Percentiles rank a stretch among this genome's conserved stretches.
Evolutionary conservation across 208 protist species (phyloP).

Genomic region (Tritrichomonas musculus): DNA sequence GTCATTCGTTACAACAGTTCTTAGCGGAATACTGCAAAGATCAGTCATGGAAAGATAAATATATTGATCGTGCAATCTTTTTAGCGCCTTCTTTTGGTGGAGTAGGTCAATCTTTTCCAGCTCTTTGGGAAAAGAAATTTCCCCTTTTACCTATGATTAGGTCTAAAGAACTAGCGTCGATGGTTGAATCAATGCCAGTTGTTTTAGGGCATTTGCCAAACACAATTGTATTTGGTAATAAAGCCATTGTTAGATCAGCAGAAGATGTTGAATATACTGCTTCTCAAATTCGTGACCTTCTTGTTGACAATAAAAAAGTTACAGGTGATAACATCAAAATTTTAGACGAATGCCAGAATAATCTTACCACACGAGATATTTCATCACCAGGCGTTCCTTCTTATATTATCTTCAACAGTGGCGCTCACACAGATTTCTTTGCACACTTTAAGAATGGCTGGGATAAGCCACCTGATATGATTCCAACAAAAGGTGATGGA

Average conservation of each 20-base stretch:
- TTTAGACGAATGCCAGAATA: too few relatives aligned
- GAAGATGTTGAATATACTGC: not conserved
- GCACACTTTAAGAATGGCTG: not conserved
- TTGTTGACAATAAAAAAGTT: not conserved
- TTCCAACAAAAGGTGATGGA: not conserved
- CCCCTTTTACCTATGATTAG: not conserved
- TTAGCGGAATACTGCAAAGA: not conserved
- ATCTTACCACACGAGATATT: not conserved
- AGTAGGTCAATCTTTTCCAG: not conserved
- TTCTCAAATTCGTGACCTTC: not conserved
- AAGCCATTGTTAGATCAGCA: not conserved
- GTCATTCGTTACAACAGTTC: not conserved
- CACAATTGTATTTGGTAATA: not conserved
- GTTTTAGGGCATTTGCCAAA: not conserved
- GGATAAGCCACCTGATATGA: not conserved
- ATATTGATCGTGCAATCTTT: not conserved
- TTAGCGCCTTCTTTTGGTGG: not conserved
- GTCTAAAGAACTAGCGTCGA: not conserved
- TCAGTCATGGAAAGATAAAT: not conserved
- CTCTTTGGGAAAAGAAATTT: not conserved
- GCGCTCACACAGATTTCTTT: not conserved
- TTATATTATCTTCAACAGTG: not conserved
- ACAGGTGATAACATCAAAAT: not conserved
- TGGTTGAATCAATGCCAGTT: not conserved
- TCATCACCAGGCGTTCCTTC: too few relatives aligned